These are phyloP conservation scores for Lactarius akahatsu DNA, from an alignment of 768 basidiomycete genomes.

Conservation along the genomic window DNA sequence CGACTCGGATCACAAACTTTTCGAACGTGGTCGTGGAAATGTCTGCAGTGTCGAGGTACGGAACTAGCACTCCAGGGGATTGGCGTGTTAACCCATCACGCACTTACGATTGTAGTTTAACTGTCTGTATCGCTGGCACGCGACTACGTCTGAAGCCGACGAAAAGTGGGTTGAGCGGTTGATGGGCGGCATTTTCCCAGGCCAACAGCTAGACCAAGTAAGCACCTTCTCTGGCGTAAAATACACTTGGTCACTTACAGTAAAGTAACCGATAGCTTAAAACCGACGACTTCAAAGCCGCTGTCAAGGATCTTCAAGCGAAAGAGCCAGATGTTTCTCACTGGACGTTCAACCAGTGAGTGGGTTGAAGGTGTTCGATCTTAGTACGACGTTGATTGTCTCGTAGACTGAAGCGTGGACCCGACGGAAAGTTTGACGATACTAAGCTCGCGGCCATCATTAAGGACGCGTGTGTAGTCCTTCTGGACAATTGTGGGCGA, in stretches of 20 bases:
- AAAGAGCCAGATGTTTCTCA: constrained; percentile 48
- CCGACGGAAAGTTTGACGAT: constrained; percentile 63
- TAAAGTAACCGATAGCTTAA: constrained; percentile 37
- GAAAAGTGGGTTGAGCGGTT: constrained; percentile 63
- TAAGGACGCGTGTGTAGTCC: constrained; percentile 58
- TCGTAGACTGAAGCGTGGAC: constrained; percentile 57
- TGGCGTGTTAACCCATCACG: neutral
- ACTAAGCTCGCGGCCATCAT: constrained; percentile 65
- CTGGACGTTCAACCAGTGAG: constrained; percentile 69
- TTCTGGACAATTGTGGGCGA: neutral
- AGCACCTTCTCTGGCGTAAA: constrained; percentile 1
- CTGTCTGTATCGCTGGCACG: constrained; percentile 84
- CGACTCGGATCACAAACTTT: constrained; percentile 56
- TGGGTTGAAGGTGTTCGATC: neutral
- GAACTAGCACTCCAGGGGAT: neutral
- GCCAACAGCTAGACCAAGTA: constrained; percentile 45
- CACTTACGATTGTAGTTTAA: constrained; percentile 58
- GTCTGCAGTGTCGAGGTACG: constrained; percentile 76
- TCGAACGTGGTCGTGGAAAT: constrained; percentile 81
- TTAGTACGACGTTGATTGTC: neutral
- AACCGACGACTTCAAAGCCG: constrained; percentile 50
- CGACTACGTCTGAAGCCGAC: constrained; percentile 70
- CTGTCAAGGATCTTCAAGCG: constrained; percentile 41
- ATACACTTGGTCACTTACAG: neutral
- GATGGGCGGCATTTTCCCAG: constrained; percentile 54